phyloP scores from a whole-genome alignment of 805 yeast genomes.

The Kodamaea jinghongensis region DNA sequence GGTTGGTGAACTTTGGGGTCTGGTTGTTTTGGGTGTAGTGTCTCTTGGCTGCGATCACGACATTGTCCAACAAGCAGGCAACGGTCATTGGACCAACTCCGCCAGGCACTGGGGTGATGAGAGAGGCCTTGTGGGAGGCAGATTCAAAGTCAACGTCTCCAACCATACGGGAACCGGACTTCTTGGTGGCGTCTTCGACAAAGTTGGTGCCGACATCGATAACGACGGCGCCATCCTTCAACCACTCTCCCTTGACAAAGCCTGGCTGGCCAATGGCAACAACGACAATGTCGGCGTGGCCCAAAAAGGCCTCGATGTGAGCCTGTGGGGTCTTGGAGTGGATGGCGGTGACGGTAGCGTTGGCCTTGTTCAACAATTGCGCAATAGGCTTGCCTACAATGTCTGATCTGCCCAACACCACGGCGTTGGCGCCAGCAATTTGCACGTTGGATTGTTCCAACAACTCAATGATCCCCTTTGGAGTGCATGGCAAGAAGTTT shows the following conservation, averaged over 20 bases:
- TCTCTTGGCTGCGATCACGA: slow-evolving; percentile 63
- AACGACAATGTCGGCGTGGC: slow-evolving; percentile 70
- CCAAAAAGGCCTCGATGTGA: slow-evolving; percentile 45
- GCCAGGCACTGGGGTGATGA: slow-evolving; percentile 86
- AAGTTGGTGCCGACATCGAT: slow-evolving; percentile 85
- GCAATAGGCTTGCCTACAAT: slow-evolving; percentile 84
- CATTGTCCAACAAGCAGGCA: slow-evolving; percentile 75
- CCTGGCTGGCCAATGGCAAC: slow-evolving; percentile 74
- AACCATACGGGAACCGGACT: slow-evolving; percentile 67
- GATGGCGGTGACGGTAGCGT: slow-evolving; percentile 75
- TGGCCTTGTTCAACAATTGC: slow-evolving; percentile 61
- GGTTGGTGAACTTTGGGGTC: slow-evolving; percentile 46
- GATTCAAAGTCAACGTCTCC: slow-evolving; percentile 74
- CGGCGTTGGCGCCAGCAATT: slow-evolving; percentile 69
- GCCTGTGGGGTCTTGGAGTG: slow-evolving; percentile 63
- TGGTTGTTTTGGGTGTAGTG: slow-evolving; percentile 38
- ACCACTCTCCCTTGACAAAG: slow-evolving; percentile 73
- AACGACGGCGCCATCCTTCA: slow-evolving; percentile 63
- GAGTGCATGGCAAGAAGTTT: slow-evolving; percentile 76
- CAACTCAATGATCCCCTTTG: slow-evolving; percentile 72
- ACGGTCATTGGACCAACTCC: slow-evolving; percentile 94
- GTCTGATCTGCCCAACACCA: slow-evolving; percentile 80
- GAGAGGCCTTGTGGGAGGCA: slow-evolving; percentile 53
- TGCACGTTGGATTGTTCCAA: slow-evolving; percentile 54
- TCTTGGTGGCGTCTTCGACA: slow-evolving; percentile 60